Percentiles rank a stretch among this genome's conserved stretches.
phyloP scores from a whole-genome alignment of 1,139 yeast genomes.

The Suhomyces terraborum region DNA sequence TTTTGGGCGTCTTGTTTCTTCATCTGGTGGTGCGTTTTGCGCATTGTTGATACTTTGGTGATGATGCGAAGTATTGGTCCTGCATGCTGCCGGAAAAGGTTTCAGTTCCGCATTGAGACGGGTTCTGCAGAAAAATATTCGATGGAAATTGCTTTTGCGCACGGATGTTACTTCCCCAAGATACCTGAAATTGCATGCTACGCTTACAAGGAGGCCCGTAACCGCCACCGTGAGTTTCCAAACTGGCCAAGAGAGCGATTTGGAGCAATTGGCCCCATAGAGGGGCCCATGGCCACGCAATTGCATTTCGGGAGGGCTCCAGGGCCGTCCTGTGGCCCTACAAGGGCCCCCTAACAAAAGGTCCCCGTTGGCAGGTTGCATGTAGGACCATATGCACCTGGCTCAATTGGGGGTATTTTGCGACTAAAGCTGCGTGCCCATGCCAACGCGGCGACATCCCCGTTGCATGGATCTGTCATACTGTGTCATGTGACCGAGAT shows the following conservation, averaged over 20 bases:
- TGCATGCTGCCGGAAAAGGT: not conserved
- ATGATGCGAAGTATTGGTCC: not conserved
- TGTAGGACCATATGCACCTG: not conserved
- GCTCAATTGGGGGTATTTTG: constrained; percentile 1
- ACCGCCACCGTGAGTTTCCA: too few species aligned
- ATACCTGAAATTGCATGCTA: too few species aligned
- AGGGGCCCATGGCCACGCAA: too few species aligned
- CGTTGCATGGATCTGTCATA: not conserved
- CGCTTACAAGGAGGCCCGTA: too few species aligned
- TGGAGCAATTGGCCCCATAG: not conserved
- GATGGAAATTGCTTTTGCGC: constrained; percentile 1
- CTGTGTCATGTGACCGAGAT: not conserved
- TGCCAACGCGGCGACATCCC: constrained; percentile 4
- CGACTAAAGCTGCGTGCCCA: not conserved
- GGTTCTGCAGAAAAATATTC: constrained; percentile 1
- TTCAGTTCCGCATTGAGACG: too few species aligned
- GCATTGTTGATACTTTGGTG: not conserved
- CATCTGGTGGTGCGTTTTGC: not conserved
- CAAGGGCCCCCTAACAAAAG: not conserved
- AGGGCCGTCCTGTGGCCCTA: too few species aligned
- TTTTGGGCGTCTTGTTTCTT: too few species aligned
- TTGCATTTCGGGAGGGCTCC: too few species aligned
- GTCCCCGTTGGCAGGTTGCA: not conserved
- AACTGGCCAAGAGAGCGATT: too few species aligned
- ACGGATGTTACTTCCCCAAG: not conserved